A percentile compares a stretch with the other conserved stretches of the same genome.
These are phyloP conservation scores for Bruguiera gymnorhiza DNA, from an alignment of 345 rosid genomes.

Conservation along the genomic window DNA sequence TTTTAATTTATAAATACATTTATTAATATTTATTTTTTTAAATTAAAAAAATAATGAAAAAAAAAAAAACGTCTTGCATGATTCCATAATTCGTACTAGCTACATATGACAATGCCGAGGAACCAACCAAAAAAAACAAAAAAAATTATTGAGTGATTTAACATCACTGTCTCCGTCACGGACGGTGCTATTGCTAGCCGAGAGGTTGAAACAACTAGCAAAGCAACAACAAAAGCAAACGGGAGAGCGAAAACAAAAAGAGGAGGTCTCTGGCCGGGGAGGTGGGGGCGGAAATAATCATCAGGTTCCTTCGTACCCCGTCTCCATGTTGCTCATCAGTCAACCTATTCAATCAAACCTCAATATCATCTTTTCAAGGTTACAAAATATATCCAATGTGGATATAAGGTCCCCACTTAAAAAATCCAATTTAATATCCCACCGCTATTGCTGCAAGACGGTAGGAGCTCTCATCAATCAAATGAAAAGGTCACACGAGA, in stretches of 20 bases:
- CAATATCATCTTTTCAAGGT: background rate
- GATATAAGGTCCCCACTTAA: background rate
- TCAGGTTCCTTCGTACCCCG: background rate
- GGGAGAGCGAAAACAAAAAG: background rate
- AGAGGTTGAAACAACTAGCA: background rate
- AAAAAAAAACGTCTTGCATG: background rate
- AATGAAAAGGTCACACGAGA: conserved; percentile 22
- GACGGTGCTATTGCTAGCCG: background rate
- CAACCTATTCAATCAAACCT: conserved; percentile 9
- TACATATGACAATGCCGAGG: background rate
- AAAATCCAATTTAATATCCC: background rate
- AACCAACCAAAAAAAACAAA: background rate
- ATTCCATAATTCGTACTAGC: background rate
- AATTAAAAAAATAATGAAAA: no score
- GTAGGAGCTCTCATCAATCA: conserved; percentile 9
- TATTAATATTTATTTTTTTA: no score
- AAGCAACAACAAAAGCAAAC: background rate
- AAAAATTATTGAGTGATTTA: background rate
- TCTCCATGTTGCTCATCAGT: background rate
- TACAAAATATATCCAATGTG: background rate
- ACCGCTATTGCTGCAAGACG: background rate
- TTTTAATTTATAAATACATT: no score
- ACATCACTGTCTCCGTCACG: background rate
- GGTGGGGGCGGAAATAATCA: conserved; percentile 1
- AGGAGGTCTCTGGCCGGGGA: background rate